Evolutionary conservation across 208 protist species (phyloP), one percentile per base, ranked within the genome.

Genomic region (Zelonia costaricensis): DNA sequence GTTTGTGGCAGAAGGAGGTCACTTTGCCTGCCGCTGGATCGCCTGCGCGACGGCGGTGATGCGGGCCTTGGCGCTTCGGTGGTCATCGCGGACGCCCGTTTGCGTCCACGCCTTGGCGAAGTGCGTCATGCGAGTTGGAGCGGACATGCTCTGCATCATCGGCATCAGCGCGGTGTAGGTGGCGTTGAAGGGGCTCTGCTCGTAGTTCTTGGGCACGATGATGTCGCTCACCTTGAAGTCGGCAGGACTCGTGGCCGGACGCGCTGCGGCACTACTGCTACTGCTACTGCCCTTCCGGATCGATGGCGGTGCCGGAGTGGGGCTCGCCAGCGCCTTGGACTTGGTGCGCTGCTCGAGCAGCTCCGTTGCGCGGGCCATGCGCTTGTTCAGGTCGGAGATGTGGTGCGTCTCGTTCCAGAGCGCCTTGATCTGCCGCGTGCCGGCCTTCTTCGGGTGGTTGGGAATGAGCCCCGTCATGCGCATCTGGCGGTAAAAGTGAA

Each of bases 401-500:
- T 61, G 16, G 45, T 78, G 62, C 7, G 74, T 74, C 43, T 47
- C 45, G 3, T 40, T 47, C 78, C 78, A 84, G 22, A 84, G 57
- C 36, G 59, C 22, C 58, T 81, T 80, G 28, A 84, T 78, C 40
- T 48, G 55, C 31, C 57, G 63, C 7, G 78, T 69, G 40, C 74
- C 69, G 6, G 51, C 49, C 3, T 44, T 31, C 36, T 46, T 42
- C 3, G 73, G 69, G 10, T 69, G 31, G 42, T 81, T 81, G 12
- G 78, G 78, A 15, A 84, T 69, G 13, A 66, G 45, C 10, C 78
- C 78, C 0, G 74, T 81, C 62, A 74, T 56, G 47, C 78, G 42
- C 63, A 84, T 70, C 12, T 64, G 64, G 16, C 71, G 73, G 44
- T 79, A 84, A 43, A 84, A 84, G 4, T 45, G 40, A 10, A 80